Percentiles rank a stretch among this genome's conserved stretches.
These are phyloP conservation scores for Gnomoniopsis sp. DNA, from an alignment of 2,329 filamentous ascomycete genomes.

Conservation along the genomic window DNA sequence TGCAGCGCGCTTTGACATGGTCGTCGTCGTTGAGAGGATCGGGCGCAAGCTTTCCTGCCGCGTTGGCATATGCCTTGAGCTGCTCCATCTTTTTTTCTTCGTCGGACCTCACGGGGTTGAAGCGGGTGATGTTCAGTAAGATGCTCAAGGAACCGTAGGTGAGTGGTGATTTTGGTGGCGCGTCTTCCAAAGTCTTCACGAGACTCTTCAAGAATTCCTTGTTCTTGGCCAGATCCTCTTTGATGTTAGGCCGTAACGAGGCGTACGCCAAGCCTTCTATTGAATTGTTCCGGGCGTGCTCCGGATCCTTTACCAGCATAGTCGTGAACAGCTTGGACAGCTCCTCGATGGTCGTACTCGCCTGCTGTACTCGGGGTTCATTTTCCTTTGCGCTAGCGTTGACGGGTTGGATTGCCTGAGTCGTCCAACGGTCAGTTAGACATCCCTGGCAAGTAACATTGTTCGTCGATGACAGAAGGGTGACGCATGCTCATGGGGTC, in stretches of 20 bases:
- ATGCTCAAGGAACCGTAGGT: constrained; percentile 87
- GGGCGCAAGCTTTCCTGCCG: constrained; percentile 61
- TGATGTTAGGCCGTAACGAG: constrained; percentile 79
- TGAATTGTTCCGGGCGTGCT: constrained; percentile 61
- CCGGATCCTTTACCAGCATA: constrained; percentile 60
- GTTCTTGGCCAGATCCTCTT: constrained; percentile 74
- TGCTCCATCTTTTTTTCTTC: constrained; percentile 91
- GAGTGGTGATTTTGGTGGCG: constrained; percentile 62
- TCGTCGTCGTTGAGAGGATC: constrained; percentile 73
- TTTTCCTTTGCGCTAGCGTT: constrained; percentile 31
- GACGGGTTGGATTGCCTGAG: constrained; percentile 50
- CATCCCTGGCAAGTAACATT: constrained; percentile 26
- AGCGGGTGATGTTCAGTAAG: constrained; percentile 79
- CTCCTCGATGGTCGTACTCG: constrained; percentile 62
- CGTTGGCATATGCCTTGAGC: constrained; percentile 90
- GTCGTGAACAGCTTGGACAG: constrained; percentile 61
- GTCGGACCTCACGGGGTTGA: constrained; percentile 73
- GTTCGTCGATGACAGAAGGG: constrained; percentile 14
- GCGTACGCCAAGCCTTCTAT: constrained; percentile 92
- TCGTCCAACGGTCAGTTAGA: constrained; percentile 47
- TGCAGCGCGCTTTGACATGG: constrained; percentile 73
- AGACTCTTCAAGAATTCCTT: constrained; percentile 65
- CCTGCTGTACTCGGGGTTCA: constrained; percentile 46
- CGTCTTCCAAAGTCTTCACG: constrained; percentile 57
- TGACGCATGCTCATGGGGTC: constrained; percentile 24